A percentile compares a stretch with the other conserved stretches of the same genome.
Evolutionary conservation across 1,284 basidiomycete genomes (phyloP).

Genomic region (Ceratobasidium sp.): DNA sequence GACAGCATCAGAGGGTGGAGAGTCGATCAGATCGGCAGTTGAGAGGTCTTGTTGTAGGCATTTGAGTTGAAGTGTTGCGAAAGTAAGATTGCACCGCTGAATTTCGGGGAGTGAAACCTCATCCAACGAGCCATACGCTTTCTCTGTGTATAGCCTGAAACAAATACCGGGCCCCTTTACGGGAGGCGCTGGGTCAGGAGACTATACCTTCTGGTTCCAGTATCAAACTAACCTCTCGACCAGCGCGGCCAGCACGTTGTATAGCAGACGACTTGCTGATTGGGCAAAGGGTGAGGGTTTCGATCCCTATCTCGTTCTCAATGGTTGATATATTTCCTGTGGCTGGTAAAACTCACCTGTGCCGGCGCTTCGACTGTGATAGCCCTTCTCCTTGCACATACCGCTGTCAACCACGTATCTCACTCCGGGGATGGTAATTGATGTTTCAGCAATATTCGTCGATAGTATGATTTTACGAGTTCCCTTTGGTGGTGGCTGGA

Average conservation of each 20-base stretch:
- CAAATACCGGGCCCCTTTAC: slow-evolving; percentile 75
- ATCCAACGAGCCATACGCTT: slow-evolving; percentile 68
- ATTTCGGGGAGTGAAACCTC: slow-evolving; percentile 84
- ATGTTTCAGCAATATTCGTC: slow-evolving; percentile 98
- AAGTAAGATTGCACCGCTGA: slow-evolving; percentile 79
- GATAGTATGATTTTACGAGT: slow-evolving; percentile 90
- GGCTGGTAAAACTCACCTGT: slow-evolving; percentile 47
- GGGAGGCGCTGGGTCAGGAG: slow-evolving; percentile 20
- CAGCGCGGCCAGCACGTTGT: slow-evolving; percentile 83
- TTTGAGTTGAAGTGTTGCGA: slow-evolving; percentile 81
- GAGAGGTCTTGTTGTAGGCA: slow-evolving; percentile 80
- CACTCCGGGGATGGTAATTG: slow-evolving; percentile 95
- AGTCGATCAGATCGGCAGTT: slow-evolving; percentile 82
- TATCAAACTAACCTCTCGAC: slow-evolving; percentile 71
- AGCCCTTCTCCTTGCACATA: slow-evolving; percentile 93
- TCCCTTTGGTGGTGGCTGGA: slow-evolving; percentile 68
- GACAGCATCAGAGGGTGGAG: slow-evolving; percentile 67
- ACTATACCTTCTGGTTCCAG: background rate
- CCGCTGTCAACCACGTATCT: slow-evolving; percentile 95
- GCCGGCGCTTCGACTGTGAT: slow-evolving; percentile 71
- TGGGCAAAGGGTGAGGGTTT: slow-evolving; percentile 81
- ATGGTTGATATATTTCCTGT: slow-evolving; percentile 8
- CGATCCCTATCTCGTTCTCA: slow-evolving; percentile 66
- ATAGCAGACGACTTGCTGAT: slow-evolving; percentile 89
- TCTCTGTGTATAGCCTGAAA: slow-evolving; percentile 86